phyloP scores from a whole-genome alignment of 345 rosid genomes.

The Syzygium aromaticum region DNA sequence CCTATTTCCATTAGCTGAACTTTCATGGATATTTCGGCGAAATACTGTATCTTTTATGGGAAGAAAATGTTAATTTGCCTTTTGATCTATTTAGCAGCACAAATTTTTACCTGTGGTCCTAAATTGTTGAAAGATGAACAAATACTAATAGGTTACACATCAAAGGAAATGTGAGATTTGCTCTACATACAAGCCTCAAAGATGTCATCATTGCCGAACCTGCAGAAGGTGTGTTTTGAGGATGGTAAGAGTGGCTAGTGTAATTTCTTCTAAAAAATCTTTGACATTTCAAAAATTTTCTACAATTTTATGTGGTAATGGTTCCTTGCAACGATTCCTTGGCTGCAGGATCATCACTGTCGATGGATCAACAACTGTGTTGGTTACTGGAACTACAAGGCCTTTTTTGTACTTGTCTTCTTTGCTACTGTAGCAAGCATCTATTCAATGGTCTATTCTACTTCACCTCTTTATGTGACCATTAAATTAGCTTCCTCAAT shows the following conservation, averaged over 20 bases:
- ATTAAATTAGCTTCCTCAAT: background rate
- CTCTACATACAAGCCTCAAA: slow-evolving; percentile 60
- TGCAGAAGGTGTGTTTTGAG: slow-evolving; percentile 85
- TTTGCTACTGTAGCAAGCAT: slow-evolving; percentile 54
- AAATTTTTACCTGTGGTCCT: background rate
- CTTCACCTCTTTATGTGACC: background rate
- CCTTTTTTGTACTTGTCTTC: slow-evolving; percentile 58
- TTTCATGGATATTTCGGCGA: background rate
- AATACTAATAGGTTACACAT: slow-evolving; percentile 32
- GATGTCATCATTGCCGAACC: slow-evolving; percentile 89
- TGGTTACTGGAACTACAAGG: slow-evolving; percentile 87
- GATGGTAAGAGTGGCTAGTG: slow-evolving; percentile 49
- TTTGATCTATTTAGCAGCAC: background rate
- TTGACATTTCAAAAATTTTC: background rate
- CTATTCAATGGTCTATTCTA: slow-evolving; percentile 49
- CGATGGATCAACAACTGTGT: slow-evolving; percentile 90
- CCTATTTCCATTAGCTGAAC: background rate
- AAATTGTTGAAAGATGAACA: background rate
- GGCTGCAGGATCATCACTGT: slow-evolving; percentile 85
- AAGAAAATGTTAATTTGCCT: background rate
- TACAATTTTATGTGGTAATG: background rate
- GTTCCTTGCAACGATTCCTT: background rate
- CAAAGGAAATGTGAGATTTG: slow-evolving; percentile 73
- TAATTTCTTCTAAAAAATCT: background rate
- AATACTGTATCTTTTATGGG: background rate